Evolutionary conservation across 139 green algal species (phyloP), one percentile per base, ranked within the genome.

Genomic region (Bryopsis sp.): DNA sequence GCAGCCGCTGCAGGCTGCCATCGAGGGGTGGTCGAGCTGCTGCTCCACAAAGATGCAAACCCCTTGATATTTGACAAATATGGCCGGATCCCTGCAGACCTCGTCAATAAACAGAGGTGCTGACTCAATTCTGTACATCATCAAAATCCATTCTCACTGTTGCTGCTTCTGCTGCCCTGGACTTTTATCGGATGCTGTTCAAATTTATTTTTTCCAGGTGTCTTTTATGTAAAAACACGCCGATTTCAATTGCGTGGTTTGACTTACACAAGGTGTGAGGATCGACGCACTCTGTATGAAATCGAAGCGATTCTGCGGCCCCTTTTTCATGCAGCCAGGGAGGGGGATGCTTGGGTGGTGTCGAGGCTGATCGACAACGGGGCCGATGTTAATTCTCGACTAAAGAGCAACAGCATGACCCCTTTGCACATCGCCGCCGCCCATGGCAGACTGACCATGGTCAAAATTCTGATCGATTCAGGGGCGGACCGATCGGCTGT

Each of bases 321-420:
- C 11, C 11, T 50, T 50, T 50, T 50, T 15, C 43, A 50, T 50
- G 43, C 43, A 50, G 43, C 43, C 11, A 50, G 54, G 54, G 54
- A 63, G n/a, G 54, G 54, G 7, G 11, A 63, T 7, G 54, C 15
- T 34, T 29, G 26, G n/a, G 19, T 35, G n/a, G 54, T 63, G 54
- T 35, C 15, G n/a, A 7, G 11, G 11, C 54, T 63, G 54, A 29
- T 63, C n/a, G 54, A 63, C 26, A 34, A 7, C 7, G 54, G 54
- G n/a, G 19, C 19, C 7, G 15, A n/a, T 19, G n/a, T 34, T 19
- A n/a, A 63, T 50, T 11, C 43, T 11, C 11, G 11, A 26, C 15
- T 50, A 15, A 50, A 15, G 43, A 50, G 43, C 15, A 50, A 50
- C 15, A 15, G 43, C 11, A 50, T 50, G 43, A 50, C 43, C 15